Evolutionary conservation across 176 grass and related monocot species (phyloP).

Genomic region (Melocanna baccifera): DNA sequence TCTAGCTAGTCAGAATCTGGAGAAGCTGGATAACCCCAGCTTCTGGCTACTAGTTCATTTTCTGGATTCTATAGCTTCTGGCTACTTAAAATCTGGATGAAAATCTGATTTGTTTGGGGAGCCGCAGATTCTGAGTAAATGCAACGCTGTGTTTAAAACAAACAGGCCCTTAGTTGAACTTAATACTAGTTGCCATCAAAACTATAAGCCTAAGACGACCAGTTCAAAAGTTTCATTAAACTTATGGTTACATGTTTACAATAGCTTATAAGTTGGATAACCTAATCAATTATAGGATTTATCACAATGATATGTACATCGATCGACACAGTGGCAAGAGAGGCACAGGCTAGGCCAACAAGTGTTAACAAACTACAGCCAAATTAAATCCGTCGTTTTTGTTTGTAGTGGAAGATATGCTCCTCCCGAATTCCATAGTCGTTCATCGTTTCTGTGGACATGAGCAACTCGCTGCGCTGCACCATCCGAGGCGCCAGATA

Average conservation of each 20-base stretch:
- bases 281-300: background rate
- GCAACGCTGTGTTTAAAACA: too few species aligned
- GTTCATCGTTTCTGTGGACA: slow-evolving; percentile 39
- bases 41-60: too few species aligned
- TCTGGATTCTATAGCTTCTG: too few species aligned
- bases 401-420: background rate
- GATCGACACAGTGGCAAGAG: background rate
- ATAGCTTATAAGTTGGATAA: background rate
- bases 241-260: background rate
- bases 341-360: slow-evolving; percentile 14
- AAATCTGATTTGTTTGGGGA: too few species aligned
- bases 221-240: background rate
- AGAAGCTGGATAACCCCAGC: too few species aligned
- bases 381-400: slow-evolving; percentile 10
- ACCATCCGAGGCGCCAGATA: slow-evolving; percentile 50
- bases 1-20: too few species aligned
- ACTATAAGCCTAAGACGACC: background rate
- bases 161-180: too few species aligned
- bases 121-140: too few species aligned
- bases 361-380: slow-evolving; percentile 3
- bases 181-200: too few species aligned
- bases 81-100: too few species aligned
- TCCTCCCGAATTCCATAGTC: slow-evolving; percentile 3
- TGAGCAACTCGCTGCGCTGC: slow-evolving; percentile 2
- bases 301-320: too few species aligned